Evolutionary conservation across 2,329 filamentous ascomycete genomes (phyloP), one percentile per base, ranked within the genome.

Genomic region (Fusarium hainanense): DNA sequence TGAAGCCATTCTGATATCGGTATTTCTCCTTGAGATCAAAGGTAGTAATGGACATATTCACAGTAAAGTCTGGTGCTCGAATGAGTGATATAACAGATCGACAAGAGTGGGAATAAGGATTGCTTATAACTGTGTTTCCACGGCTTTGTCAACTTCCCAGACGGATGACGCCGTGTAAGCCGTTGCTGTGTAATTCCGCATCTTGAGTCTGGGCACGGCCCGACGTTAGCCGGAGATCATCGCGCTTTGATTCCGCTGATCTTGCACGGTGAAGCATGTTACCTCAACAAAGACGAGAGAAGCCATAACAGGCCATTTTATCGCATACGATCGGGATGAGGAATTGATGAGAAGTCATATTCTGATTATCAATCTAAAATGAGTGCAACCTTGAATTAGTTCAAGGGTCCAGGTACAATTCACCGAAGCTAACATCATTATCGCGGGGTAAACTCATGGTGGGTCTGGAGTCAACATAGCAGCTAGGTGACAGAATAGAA

Each of bases 1-100:
- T 87, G 83, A 96, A 94, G 78, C 93, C 93, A 82, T 89, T 92
- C 76, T 90, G 90, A 80, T 96, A 96, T 62, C 83, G 84, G 83
- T 96, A 96, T 74, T 85, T 86, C 71, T 88, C 85, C 64, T 80
- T 76, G 23, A 83, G 77, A 34, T 79, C 77, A 62, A 88, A 88
- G 0, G 79, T 71, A 7, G 85, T 87, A 62, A 83, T 79, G 11
- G 85, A 84, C 85, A 88, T 88, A 51, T 58, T 80, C 69, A 49
- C 58, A 42, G 25, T 20, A 23, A 66, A 23, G 23, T 32, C 32
- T 28, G 23, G 46, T 54, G 12, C 34, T 46, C 61, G 28, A 43
- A 21, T n/a, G 16, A 37, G 61, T 55, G 48, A 18, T 47, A 47
- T 47, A 10, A 28, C 0, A 44, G 44, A 37, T 37, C 7, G 23